Conservation (phyloP, 352 stramenopile species). For the Phytopythium litorale region DNA sequence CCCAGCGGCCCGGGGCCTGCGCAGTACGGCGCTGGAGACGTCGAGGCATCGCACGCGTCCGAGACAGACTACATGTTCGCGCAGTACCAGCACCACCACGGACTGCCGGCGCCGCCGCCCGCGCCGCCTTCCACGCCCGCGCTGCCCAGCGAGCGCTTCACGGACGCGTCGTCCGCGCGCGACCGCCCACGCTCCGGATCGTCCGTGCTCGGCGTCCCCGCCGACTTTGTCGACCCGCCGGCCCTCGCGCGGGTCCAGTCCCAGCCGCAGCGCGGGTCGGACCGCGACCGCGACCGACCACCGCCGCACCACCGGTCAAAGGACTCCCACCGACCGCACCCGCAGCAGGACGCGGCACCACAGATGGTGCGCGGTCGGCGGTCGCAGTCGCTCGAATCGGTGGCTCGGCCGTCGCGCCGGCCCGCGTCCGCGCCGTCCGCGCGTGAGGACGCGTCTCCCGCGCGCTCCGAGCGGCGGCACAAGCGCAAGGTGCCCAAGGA, state of each 20-base stretch:
- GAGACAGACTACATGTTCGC: neutral
- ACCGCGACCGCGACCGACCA: too few species aligned
- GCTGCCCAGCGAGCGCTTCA: slow-evolving; percentile 4
- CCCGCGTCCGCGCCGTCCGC: neutral
- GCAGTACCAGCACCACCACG: slow-evolving; percentile 4
- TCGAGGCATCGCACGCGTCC: neutral
- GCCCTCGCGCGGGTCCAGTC: slow-evolving; percentile 3
- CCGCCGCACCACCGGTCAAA: too few species aligned
- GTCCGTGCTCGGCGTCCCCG: slow-evolving; percentile 4
- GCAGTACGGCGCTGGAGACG: neutral
- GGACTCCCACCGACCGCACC: neutral
- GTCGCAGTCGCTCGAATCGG: slow-evolving; percentile 4
- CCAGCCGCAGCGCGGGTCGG: neutral
- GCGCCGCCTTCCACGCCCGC: neutral
- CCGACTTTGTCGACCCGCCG: slow-evolving; percentile 2
- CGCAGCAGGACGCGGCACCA: neutral
- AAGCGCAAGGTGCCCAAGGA: slow-evolving; percentile 12
- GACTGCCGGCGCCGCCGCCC: neutral
- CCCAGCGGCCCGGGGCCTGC: slow-evolving; percentile 5
- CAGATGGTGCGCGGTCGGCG: neutral
- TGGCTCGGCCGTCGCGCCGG: neutral
- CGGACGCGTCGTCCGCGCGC: neutral
- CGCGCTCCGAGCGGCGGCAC: neutral
- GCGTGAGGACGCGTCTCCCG: neutral
- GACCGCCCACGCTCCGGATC: neutral